These are phyloP conservation scores for Wickerhamomyces sp. DNA, from an alignment of 1,139 yeast genomes.

Conservation along the genomic window DNA sequence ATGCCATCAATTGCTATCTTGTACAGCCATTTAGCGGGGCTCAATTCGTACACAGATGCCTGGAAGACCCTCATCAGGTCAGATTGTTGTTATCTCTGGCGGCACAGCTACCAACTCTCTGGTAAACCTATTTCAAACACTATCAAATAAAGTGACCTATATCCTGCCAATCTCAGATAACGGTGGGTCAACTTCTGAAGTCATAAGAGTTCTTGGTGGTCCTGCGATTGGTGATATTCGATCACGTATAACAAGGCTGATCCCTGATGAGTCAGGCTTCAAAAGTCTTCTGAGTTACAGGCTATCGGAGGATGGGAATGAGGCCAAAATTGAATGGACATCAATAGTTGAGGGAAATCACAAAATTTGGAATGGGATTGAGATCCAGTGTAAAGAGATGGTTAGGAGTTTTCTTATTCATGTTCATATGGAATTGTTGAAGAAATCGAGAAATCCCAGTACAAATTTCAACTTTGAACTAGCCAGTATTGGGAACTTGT, in stretches of 20 bases:
- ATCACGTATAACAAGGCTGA: slow-evolving; percentile 71
- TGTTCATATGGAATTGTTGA: slow-evolving; percentile 71
- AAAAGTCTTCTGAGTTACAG: slow-evolving; percentile 54
- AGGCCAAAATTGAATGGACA: slow-evolving; percentile 72
- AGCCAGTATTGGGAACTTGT: slow-evolving; percentile 83
- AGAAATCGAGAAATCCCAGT: slow-evolving; percentile 53
- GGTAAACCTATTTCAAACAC: slow-evolving; percentile 44
- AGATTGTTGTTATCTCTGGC: slow-evolving; percentile 52
- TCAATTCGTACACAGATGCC: too few species aligned
- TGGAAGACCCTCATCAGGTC: background rate
- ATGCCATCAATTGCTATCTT: too few species aligned
- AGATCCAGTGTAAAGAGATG: slow-evolving; percentile 65
- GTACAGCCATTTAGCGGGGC: too few species aligned
- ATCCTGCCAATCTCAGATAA: slow-evolving; percentile 85
- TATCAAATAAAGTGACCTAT: slow-evolving; percentile 48
- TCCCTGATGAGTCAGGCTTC: slow-evolving; percentile 40
- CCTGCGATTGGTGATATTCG: slow-evolving; percentile 94
- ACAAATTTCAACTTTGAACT: slow-evolving; percentile 64
- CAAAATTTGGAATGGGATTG: slow-evolving; percentile 56
- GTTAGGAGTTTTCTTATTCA: slow-evolving; percentile 74
- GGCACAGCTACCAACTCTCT: slow-evolving; percentile 75
- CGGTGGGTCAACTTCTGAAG: slow-evolving; percentile 93
- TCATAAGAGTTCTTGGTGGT: slow-evolving; percentile 85
- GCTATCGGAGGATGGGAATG: slow-evolving; percentile 44
- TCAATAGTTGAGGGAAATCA: slow-evolving; percentile 78